phyloP scores from a whole-genome alignment of 768 basidiomycete genomes.

The Mycena rosella region DNA sequence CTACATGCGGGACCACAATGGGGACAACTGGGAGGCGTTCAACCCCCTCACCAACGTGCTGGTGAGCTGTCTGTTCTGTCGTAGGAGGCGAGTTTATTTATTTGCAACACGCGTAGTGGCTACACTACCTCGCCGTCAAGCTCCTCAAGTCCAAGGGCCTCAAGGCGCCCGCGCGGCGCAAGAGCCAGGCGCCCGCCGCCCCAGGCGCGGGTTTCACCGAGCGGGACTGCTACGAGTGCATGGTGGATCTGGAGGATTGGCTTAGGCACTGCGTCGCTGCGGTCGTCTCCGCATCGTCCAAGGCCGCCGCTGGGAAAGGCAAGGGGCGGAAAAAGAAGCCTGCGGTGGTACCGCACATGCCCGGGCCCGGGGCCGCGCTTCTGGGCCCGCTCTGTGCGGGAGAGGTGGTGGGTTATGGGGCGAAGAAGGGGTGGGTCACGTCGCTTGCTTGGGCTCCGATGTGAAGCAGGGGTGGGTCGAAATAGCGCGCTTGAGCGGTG shows the following conservation, averaged over 20 bases:
- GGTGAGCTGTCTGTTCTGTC: constrained; percentile 64
- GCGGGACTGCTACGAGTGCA: constrained; percentile 75
- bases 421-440: constrained; percentile 71
- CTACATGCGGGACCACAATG: constrained; percentile 78
- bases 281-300: constrained; percentile 40
- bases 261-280: constrained; percentile 61
- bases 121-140: constrained; percentile 86
- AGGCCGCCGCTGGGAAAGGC: constrained; percentile 50
- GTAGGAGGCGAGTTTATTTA: background rate
- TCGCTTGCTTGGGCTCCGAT: constrained; percentile 17
- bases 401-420: constrained; percentile 73
- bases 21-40: constrained; percentile 79
- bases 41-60: constrained; percentile 91
- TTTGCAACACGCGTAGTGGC: constrained; percentile 71
- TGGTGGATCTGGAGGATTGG: constrained; percentile 74
- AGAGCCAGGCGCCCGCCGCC: constrained; percentile 47
- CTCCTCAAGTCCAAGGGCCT: constrained; percentile 79
- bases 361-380: constrained; percentile 35
- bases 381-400: constrained; percentile 61
- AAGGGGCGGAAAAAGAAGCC: constrained; percentile 46
- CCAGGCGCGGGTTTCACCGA: constrained; percentile 64
- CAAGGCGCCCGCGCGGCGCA: constrained; percentile 61
- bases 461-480: no score
- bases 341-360: constrained; percentile 32
- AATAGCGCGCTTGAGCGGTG: no score